phyloP scores from a whole-genome alignment of 2,329 filamentous ascomycete species.

The Cladophialophora immunda region DNA sequence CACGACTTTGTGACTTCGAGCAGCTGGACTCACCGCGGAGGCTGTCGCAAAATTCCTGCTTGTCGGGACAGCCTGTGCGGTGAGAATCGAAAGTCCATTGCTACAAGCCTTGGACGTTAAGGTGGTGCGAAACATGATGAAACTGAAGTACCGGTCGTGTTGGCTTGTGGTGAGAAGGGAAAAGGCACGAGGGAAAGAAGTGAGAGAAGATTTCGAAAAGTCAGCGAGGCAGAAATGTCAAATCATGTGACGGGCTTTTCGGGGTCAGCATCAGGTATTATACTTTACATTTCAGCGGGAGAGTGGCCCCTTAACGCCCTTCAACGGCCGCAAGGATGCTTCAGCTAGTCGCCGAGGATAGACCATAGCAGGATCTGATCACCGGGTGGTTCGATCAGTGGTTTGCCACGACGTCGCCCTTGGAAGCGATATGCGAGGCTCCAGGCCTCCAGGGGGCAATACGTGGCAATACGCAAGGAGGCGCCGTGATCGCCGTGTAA shows the following conservation, averaged over 20 bases:
- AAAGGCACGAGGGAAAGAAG: neutral
- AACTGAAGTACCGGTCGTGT: neutral
- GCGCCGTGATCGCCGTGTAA: neutral
- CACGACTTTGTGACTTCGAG: slow-evolving; percentile 68
- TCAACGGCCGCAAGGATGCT: neutral
- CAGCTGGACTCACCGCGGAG: slow-evolving; percentile 46
- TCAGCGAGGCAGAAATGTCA: neutral
- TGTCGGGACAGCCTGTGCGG: neutral
- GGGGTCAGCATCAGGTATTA: neutral
- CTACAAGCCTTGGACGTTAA: slow-evolving; percentile 7
- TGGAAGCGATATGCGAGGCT: neutral
- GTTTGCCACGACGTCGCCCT: neutral
- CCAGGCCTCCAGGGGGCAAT: neutral
- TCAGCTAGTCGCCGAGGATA: neutral
- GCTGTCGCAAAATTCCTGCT: slow-evolving; percentile 41
- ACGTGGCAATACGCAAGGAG: neutral
- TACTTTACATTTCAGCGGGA: neutral
- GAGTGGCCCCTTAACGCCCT: neutral
- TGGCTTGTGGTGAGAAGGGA: neutral
- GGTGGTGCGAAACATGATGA: slow-evolving; percentile 1
- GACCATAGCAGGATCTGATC: neutral
- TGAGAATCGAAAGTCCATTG: slow-evolving; percentile 4
- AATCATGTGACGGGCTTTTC: slow-evolving; percentile 4
- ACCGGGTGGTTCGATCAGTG: neutral
- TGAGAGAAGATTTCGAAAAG: neutral